Percentiles rank a stretch among this genome's conserved stretches.
Conservation (phyloP, 306 rosid species). For the Ceratonia siliqua region DNA sequence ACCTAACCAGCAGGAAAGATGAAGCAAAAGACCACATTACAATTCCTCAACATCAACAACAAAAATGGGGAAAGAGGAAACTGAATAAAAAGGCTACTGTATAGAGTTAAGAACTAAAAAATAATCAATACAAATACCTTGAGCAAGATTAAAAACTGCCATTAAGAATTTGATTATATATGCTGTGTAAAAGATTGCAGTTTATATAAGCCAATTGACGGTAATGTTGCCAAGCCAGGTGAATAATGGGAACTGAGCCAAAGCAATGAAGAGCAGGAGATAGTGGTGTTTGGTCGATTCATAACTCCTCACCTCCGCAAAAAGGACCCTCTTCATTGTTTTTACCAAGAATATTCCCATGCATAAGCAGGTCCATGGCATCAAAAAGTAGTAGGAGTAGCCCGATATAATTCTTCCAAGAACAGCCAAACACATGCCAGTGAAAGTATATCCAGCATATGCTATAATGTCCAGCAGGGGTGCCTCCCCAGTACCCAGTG, state of each 20-base stretch:
- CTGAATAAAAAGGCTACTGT: background rate
- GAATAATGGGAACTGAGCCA: constrained; percentile 92
- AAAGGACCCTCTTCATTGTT: constrained; percentile 91
- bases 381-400: constrained; percentile 75
- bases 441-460: constrained; percentile 77
- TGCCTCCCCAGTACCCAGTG: constrained; percentile 83
- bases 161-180: constrained; percentile 32
- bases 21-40: constrained; percentile 26
- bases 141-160: background rate
- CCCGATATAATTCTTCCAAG: constrained; percentile 66
- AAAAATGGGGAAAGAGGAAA: background rate
- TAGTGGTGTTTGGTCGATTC: constrained; percentile 92
- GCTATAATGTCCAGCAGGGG: constrained; percentile 88
- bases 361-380: constrained; percentile 91
- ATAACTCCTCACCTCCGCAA: constrained; percentile 85
- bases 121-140: background rate
- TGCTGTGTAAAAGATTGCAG: constrained; percentile 33
- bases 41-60: constrained; percentile 19
- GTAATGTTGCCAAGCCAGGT: constrained; percentile 91
- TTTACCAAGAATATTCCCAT: constrained; percentile 97
- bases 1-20: constrained; percentile 14
- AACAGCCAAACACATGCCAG: constrained; percentile 84
- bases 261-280: constrained; percentile 84
- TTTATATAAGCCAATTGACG: constrained; percentile 85
- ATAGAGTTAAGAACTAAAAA: background rate